phyloP scores from a whole-genome alignment of 176 grass and related monocot species.

The Melocanna baccifera region DNA sequence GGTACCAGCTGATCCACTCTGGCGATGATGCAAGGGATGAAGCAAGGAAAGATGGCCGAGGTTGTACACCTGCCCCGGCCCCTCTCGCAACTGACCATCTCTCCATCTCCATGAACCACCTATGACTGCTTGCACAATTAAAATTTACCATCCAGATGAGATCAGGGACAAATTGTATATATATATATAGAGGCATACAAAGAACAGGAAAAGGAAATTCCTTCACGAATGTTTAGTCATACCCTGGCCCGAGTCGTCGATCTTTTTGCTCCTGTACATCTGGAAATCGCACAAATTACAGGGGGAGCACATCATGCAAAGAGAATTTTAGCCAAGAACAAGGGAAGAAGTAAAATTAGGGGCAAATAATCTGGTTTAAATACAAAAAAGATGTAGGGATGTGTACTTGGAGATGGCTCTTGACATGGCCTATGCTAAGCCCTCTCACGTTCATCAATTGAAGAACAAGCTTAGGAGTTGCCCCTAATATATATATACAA shows the following conservation, averaged over 20 bases:
- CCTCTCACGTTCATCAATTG: slow-evolving; percentile 72
- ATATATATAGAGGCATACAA: not conserved
- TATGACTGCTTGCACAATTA: slow-evolving; percentile 17
- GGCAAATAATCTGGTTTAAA: not conserved
- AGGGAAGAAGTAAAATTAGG: not conserved
- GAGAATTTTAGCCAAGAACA: not conserved
- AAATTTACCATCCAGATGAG: not conserved
- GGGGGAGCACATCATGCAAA: not conserved
- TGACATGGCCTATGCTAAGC: slow-evolving; percentile 79
- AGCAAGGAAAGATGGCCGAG: slow-evolving; percentile 24
- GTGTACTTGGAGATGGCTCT: slow-evolving; percentile 74
- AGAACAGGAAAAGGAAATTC: not conserved
- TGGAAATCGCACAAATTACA: slow-evolving; percentile 8
- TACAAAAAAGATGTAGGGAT: not conserved
- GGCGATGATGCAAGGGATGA: slow-evolving; percentile 17
- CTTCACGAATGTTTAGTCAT: not conserved
- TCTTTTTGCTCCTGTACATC: slow-evolving; percentile 85
- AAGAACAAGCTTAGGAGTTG: slow-evolving; percentile 75
- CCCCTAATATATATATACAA: slow-evolving; percentile 27
- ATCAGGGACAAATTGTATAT: not conserved
- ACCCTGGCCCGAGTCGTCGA: slow-evolving; percentile 59
- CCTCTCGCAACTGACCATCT: not conserved
- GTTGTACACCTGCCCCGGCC: slow-evolving; percentile 31
- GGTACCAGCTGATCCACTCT: slow-evolving; percentile 7
- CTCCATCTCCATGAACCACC: slow-evolving; percentile 36